A percentile compares a stretch with the other conserved stretches of the same genome.
Evolutionary conservation across 345 rosid genomes (phyloP).

Genomic region (Iberis pinnata): DNA sequence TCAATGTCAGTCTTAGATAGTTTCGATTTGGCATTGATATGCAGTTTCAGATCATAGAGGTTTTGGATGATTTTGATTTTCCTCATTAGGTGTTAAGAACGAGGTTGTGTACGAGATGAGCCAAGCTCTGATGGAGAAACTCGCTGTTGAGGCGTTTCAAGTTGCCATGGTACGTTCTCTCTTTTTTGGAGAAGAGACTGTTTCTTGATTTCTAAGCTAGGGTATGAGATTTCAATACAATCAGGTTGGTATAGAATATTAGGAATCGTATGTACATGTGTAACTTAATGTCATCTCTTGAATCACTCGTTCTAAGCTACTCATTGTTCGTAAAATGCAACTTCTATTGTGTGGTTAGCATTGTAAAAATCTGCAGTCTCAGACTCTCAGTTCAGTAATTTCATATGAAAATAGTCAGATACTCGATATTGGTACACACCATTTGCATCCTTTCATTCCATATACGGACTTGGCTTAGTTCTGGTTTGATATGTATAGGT

Average conservation of each 20-base stretch:
- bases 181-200: no score
- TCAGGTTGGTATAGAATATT: no score
- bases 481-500: constrained; percentile 39
- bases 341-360: no score
- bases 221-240: no score
- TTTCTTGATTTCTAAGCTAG: no score
- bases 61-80: neutral
- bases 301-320: neutral
- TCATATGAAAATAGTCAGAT: no score
- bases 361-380: no score
- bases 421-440: no score
- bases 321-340: neutral
- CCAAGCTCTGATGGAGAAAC: constrained; percentile 66
- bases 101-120: constrained; percentile 52
- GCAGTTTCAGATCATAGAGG: constrained; percentile 7
- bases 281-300: neutral
- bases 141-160: constrained; percentile 67
- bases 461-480: neutral
- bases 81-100: constrained; percentile 36
- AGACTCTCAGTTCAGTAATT: no score
- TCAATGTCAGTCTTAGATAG: no score
- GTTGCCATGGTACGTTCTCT: constrained; percentile 73
- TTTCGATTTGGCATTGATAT: no score
- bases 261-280: neutral
- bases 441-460: neutral